These are phyloP conservation scores for Daedalea quercina DNA, from an alignment of 768 basidiomycete genomes.

Conservation along the genomic window DNA sequence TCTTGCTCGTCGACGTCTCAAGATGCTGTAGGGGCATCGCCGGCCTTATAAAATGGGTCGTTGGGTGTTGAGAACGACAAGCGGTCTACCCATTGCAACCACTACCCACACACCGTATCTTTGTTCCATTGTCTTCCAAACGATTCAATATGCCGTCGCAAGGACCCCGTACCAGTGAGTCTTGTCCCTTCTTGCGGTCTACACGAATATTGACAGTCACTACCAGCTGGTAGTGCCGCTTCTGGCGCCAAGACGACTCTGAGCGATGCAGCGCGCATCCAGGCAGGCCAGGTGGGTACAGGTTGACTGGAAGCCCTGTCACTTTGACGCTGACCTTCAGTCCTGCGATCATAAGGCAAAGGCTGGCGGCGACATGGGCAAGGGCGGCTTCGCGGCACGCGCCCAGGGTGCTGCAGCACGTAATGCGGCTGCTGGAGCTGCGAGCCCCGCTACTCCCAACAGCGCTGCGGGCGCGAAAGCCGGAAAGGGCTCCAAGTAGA, in stretches of 20 bases:
- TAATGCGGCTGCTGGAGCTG: conserved; percentile 8
- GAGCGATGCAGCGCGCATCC: conserved; percentile 20
- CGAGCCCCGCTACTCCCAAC: no score
- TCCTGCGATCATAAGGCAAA: conserved; percentile 15
- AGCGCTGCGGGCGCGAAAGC: no score
- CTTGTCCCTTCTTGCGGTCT: background rate
- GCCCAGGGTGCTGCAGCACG: conserved; percentile 17
- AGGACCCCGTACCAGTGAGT: conserved; percentile 1
- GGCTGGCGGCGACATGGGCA: conserved; percentile 21
- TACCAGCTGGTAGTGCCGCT: conserved; percentile 5
- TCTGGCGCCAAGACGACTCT: conserved; percentile 15
- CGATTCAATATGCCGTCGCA: background rate
- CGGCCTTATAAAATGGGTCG: background rate
- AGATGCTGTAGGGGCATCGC: no score
- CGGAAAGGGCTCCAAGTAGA: no score
- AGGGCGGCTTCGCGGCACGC: conserved; percentile 22
- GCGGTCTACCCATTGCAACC: background rate
- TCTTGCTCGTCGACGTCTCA: no score
- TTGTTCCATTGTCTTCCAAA: background rate
- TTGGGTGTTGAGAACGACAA: background rate
- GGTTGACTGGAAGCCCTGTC: background rate
- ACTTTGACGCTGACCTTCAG: background rate
- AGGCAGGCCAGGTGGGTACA: conserved; percentile 19
- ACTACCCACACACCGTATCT: background rate
- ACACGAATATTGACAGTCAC: background rate